Base-by-base conservation (phyloP, 2,329 filamentous ascomycete species). In the Ophiostoma tasmaniense region DNA sequence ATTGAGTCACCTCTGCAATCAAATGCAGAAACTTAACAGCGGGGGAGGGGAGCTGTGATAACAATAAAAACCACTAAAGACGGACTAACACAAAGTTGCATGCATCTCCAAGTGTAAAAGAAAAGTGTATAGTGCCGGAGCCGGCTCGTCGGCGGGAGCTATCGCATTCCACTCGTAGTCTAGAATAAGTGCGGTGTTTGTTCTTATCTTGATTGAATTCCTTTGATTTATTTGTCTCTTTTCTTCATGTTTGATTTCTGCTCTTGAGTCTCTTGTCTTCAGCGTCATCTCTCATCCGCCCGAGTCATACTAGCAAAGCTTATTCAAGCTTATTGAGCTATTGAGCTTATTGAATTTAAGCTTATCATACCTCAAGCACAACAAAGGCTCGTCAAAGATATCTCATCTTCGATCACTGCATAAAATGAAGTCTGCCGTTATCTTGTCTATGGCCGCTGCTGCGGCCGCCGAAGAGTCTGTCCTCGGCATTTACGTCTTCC, bases 401-500 rank as follows among this genome's bases (percentile, higher is more conserved):
- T 59, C 52, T 8, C 17, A 25, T 13, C 52, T n/a, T 20, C 42
- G 14, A 20, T 4, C 55, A 33, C 8, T 17, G 35, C 30, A 61
- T 14, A 61, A 30, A 35, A 64, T 64, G 61, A 64, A 64, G 61
- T 37, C 61, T 11, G 20, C 61, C n/a, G 61, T 64, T n/a, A 66
- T 72, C 11, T 39, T 70, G 11, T 68, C 69, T 35, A 50, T 69
- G 39, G 70, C 71, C 20, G 52, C 68, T 6, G 55, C 70, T 1
- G 71, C 64, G 7, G 67, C 66, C 8, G 70, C 71, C n/a, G 80
- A 80, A 25, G 91, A 96, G 80, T 90, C 88, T 0, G 83, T 95
- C 35, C 83, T 96, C 20, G 93, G 92, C 67, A 88, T 89, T 64
- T 95, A 93, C 78, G 88, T 97, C 79, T 96, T 96, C 82, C 88